Base-by-base conservation (phyloP, 768 basidiomycete species). In the Leccinellum albellum region DNA sequence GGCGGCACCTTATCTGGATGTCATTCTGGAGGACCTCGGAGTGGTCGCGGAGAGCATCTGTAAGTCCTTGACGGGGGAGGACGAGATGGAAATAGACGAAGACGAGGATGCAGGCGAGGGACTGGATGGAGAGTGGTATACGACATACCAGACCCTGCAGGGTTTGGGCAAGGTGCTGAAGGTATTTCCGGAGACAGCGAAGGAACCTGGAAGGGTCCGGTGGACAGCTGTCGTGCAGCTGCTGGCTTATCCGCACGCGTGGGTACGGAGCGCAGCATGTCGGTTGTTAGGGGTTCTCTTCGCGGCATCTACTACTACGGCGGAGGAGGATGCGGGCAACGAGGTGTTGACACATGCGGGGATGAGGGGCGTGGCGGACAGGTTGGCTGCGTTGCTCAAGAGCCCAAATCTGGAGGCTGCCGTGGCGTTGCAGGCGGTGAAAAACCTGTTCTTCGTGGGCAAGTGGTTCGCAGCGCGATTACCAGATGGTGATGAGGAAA, bases 361-460 rank as follows among this genome's bases (percentile, higher is more conserved):
- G 6, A 84, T 96, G 76, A 79, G 81, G 57, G 85, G 88, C 31
- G 76, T 88, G 9, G 89, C 94, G 0, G 79, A 80, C 59, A 94
- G 88, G 69, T 72, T 88, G 29, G 88, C 84, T 46, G 69, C 84
- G 20, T 86, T 98, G 67, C 79, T 99, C 58, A 89, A 88, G 73
- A 93, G 94, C 65, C 80, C 86, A 15, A 82, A 91, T 58, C 73
- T 93, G 46, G 89, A 91, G 61, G 85, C 86, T 23, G 66, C 79
- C 0, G 77, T 91, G n/a, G 79, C 86, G 57, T 67, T 93, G 61
- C 93, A 98, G 73, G 74, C 92, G 10, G 92, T 96, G 64, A 98
- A 97, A 76, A 93, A 98, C 64, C 71, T 98, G 24, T 93, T 95
- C 65, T 94, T 89, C 67, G 75, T 96, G n/a, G 92, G 91, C 23